phyloP scores from a whole-genome alignment of 2,329 filamentous ascomycete genomes.

The Botrytis squamosa region DNA sequence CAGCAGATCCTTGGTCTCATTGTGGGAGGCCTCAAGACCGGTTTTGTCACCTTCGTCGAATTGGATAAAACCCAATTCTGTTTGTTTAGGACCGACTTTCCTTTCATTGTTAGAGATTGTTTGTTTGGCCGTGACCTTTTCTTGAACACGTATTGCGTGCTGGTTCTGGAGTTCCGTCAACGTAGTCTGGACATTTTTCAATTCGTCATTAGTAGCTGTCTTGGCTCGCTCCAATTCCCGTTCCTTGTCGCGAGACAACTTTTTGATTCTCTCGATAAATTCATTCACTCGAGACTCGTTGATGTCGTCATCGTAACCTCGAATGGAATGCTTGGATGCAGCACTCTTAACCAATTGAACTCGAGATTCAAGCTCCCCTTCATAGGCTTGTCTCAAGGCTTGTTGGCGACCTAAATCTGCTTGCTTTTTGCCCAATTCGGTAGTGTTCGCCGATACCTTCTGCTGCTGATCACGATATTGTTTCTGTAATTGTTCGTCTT shows the following conservation, averaged over 20 bases:
- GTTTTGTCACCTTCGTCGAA: conserved; percentile 84
- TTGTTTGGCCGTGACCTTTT: conserved; percentile 70
- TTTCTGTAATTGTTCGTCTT: conserved; percentile 60
- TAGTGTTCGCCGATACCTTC: conserved; percentile 47
- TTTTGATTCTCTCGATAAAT: conserved; percentile 77
- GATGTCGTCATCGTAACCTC: conserved; percentile 78
- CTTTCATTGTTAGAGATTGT: conserved; percentile 73
- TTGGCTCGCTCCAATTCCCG: conserved; percentile 72
- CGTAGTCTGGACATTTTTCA: conserved; percentile 67
- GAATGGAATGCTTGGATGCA: conserved; percentile 73
- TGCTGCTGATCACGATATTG: conserved; percentile 65
- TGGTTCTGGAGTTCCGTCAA: conserved; percentile 74
- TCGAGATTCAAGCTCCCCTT: conserved; percentile 72
- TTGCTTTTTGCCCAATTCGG: conserved; percentile 51
- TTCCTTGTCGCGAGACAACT: conserved; percentile 74
- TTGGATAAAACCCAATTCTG: conserved; percentile 67
- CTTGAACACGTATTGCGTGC: conserved; percentile 70
- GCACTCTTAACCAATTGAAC: conserved; percentile 74
- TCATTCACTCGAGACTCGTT: conserved; percentile 69
- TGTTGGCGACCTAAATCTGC: conserved; percentile 74
- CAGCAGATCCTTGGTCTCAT: conserved; percentile 65
- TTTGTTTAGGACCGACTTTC: conserved; percentile 64
- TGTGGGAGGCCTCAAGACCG: conserved; percentile 69
- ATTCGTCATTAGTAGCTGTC: conserved; percentile 69
- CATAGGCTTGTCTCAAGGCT: conserved; percentile 83